phyloP scores from a whole-genome alignment of 2,329 filamentous ascomycete genomes.

The Fusarium palustre region DNA sequence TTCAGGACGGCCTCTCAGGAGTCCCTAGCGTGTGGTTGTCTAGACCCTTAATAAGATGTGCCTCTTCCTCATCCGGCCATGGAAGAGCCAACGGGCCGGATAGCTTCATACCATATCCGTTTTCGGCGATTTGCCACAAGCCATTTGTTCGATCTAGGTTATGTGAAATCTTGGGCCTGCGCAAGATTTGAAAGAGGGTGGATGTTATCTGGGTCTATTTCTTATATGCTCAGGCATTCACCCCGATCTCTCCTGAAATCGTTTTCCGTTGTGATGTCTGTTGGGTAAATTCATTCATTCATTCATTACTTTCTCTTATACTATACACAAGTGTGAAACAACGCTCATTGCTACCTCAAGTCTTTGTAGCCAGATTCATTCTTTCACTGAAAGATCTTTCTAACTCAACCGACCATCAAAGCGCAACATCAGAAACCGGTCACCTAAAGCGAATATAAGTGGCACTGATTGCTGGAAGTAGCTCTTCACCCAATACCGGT shows the following conservation, averaged over 20 bases:
- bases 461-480: neutral
- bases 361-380: neutral
- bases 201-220: neutral
- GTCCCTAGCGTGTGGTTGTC: slow-evolving; percentile 6
- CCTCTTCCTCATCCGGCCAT: slow-evolving; percentile 30
- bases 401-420: neutral
- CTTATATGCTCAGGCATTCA: slow-evolving; percentile 13
- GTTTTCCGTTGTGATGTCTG: neutral
- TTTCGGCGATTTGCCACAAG: slow-evolving; percentile 31
- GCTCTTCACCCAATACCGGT: neutral
- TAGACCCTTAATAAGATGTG: neutral
- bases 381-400: neutral
- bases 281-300: neutral
- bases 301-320: neutral
- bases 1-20: slow-evolving; percentile 3
- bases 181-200: neutral
- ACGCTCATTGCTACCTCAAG: neutral
- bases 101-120: slow-evolving; percentile 14
- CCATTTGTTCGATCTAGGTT: neutral
- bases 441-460: neutral
- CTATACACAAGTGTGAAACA: neutral
- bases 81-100: slow-evolving; percentile 6
- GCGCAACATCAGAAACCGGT: neutral
- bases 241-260: neutral
- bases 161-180: neutral